phyloP scores from a whole-genome alignment of 441 rosid species.

The Pelargonium citronellum region DNA sequence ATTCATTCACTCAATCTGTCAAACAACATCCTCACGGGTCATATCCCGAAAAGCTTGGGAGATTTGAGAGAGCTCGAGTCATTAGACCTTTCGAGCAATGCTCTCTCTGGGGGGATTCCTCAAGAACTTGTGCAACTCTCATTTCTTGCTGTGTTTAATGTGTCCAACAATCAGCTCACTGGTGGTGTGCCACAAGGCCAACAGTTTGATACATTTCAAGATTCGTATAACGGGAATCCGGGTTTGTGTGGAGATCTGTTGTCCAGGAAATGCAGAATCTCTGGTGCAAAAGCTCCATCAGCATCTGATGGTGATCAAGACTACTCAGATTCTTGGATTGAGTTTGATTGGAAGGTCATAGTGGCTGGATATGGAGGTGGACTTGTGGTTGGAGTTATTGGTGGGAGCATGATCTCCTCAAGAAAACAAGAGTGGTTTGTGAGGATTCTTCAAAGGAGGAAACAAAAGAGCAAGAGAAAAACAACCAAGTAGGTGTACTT shows the following conservation, averaged over 20 bases:
- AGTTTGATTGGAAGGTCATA: background rate
- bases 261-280: background rate
- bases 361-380: background rate
- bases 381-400: background rate
- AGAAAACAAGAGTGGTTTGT: background rate
- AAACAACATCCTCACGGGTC: constrained; percentile 1
- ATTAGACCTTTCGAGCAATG: background rate
- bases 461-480: background rate
- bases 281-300: background rate
- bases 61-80: constrained; percentile 3
- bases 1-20: constrained; percentile 4
- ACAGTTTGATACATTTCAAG: constrained; percentile 6
- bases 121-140: background rate
- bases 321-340: background rate
- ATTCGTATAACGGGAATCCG: constrained; percentile 1
- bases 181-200: constrained; percentile 2
- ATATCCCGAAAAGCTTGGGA: background rate
- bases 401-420: background rate
- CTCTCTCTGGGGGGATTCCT: background rate
- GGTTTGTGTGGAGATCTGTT: background rate
- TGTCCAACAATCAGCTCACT: background rate
- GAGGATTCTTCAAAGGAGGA: background rate
- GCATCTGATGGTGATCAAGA: background rate
- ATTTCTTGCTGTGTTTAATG: constrained; percentile 5
- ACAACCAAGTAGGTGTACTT: too few relatives aligned